A percentile compares a stretch with the other conserved stretches of the same genome.
phyloP scores from a whole-genome alignment of 441 rosid species.

The Viola pubescens region DNA sequence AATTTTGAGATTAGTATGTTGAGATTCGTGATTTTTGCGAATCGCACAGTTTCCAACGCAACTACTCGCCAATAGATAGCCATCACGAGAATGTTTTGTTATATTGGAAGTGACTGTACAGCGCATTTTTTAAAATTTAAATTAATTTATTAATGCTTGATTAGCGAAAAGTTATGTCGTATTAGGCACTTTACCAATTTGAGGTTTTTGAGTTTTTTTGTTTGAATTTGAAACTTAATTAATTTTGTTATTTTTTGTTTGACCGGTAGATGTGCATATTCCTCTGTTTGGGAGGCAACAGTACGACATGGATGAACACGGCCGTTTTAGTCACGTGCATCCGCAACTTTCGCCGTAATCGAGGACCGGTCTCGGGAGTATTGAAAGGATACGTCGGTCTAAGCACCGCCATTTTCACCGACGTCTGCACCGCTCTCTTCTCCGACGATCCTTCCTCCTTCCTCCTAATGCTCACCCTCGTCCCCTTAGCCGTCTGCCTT shows the following conservation, averaged over 20 bases:
- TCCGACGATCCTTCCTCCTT: constrained; percentile 44
- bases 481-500: constrained; percentile 66
- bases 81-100: too few relatives aligned
- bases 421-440: constrained; percentile 59
- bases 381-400: constrained; percentile 76
- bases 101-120: too few relatives aligned
- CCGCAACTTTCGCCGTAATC: constrained; percentile 63
- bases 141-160: too few relatives aligned
- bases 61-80: too few relatives aligned
- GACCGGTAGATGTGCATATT: constrained; percentile 58
- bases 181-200: too few relatives aligned
- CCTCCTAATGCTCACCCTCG: constrained; percentile 54
- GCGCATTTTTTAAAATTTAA: too few relatives aligned
- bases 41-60: too few relatives aligned
- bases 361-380: constrained; percentile 81
- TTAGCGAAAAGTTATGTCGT: too few relatives aligned
- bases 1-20: too few relatives aligned
- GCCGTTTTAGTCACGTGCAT: constrained; percentile 75
- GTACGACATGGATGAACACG: constrained; percentile 91
- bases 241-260: background rate
- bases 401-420: constrained; percentile 80
- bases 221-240: too few relatives aligned
- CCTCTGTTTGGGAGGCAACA: constrained; percentile 82
- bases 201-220: too few relatives aligned
- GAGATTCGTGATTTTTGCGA: too few relatives aligned